Evolutionary conservation across 2,329 filamentous ascomycete genomes (phyloP), one percentile per base, ranked within the genome.

Genomic region (Zasmidium cellare): DNA sequence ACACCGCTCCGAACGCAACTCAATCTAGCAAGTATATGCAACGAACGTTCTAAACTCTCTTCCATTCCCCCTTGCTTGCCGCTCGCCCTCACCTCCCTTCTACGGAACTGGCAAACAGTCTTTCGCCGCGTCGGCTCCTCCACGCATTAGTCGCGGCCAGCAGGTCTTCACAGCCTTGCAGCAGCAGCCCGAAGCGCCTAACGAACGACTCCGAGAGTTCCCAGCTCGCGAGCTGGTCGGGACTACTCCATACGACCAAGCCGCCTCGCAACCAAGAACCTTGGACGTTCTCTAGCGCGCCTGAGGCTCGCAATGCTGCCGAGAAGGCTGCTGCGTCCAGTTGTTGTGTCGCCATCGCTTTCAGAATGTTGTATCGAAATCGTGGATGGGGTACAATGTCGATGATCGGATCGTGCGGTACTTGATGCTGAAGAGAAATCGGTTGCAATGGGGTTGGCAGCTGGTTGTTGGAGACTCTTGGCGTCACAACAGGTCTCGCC

Each of bases 161-260:
- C 28, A 77, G 56, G 49, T 77, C 71, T 41, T 67, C 61, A 57
- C 78, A 81, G 9, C 74, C 76, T 23, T 65, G 57, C 5, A 80
- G 58, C 22, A 80, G 64, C 53, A 71, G 77, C 3, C 67, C 68
- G 73, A 74, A 81, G 51, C 69, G 71, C 24, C 61, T 60, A 51
- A 73, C 62, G 62, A 80, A 80, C 1, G 68, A 66, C 51, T 74
- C 70, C 0, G 72, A 77, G 3, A 79, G 62, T 63, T 80, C 78
- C 78, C 77, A 80, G 44, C 73, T 75, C 3, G 65, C 57, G 1
- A 71, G 55, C 24, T 69, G 58, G 71, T 77, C 79, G 9, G 77
- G 75, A 19, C 74, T 70, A 11, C 69, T 68, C 76, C 77, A 79
- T 11, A 75, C 72, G 3, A 75, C 58, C 46, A 74, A 18, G 5